These are phyloP conservation scores for Lipomyces orientalis DNA, from an alignment of 805 yeast species.

Conservation along the genomic window DNA sequence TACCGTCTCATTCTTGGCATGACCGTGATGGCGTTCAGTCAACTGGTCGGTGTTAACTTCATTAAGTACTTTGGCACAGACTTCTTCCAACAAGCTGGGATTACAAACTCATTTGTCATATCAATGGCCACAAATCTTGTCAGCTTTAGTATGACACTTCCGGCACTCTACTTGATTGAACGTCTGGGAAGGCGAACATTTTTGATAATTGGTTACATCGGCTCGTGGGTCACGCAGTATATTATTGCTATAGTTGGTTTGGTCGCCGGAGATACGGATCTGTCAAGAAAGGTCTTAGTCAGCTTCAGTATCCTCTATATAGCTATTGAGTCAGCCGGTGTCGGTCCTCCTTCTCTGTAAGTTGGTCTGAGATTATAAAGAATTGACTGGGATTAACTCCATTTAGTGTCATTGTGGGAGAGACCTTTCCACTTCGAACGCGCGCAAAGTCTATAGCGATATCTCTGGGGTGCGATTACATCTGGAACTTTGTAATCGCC, in stretches of 20 bases:
- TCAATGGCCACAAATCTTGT: constrained; percentile 82
- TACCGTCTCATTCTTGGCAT: constrained; percentile 64
- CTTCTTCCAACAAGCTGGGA: constrained; percentile 72
- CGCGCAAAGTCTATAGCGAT: constrained; percentile 31
- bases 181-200: constrained; percentile 77
- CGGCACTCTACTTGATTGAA: constrained; percentile 81
- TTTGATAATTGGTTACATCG: constrained; percentile 71
- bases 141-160: constrained; percentile 78
- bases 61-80: constrained; percentile 88
- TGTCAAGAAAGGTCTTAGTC: constrained; percentile 56
- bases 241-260: constrained; percentile 70
- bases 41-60: constrained; percentile 87
- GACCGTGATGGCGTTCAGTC: constrained; percentile 79
- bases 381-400: not conserved
- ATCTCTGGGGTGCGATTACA: constrained; percentile 28
- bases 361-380: not conserved
- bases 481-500: constrained; percentile 46
- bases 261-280: constrained; percentile 48
- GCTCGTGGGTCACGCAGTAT: constrained; percentile 70
- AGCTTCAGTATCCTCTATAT: constrained; percentile 65
- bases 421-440: constrained; percentile 30
- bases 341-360: constrained; percentile 81
- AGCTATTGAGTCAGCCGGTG: constrained; percentile 77
- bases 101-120: constrained; percentile 67
- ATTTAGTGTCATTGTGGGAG: constrained; percentile 29